Conservation (phyloP, 192 early-diverging fungal species). For the Jimgerdemannia flammicorona region DNA sequence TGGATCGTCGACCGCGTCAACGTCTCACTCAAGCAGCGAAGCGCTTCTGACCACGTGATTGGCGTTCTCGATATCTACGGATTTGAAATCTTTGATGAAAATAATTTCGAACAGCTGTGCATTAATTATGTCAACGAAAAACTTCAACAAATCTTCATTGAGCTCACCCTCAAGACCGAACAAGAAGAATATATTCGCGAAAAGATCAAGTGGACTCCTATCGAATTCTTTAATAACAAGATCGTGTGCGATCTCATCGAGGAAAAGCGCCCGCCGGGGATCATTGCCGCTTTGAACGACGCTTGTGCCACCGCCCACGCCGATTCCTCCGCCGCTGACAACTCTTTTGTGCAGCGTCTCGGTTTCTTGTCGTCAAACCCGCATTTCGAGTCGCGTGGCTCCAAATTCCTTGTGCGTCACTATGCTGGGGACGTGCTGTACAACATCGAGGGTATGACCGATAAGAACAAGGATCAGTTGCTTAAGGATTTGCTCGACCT, state of each 20-base stretch:
- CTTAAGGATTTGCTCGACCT: conserved; percentile 90
- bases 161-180: conserved; percentile 96
- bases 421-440: conserved; percentile 98
- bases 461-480: conserved; percentile 97
- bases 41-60: conserved; percentile 61
- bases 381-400: conserved; percentile 69
- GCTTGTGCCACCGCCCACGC: conserved; percentile 98
- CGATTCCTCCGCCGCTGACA: conserved; percentile 75
- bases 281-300: conserved; percentile 93
- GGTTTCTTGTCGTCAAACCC: conserved; percentile 62
- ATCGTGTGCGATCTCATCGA: conserved; percentile 98
- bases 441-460: conserved; percentile 87
- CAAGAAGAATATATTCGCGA: conserved; percentile 98
- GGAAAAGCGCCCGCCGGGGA: conserved; percentile 91
- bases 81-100: conserved; percentile 94
- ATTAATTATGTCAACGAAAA: conserved; percentile 99
- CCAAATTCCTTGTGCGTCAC: conserved; percentile 83
- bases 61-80: conserved; percentile 99
- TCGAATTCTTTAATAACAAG: conserved; percentile 99
- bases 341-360: conserved; percentile 67
- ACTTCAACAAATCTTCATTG: conserved; percentile 98
- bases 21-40: conserved; percentile 68
- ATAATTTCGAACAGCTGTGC: conserved; percentile 98
- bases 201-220: conserved; percentile 98
- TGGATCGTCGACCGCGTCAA: conserved; percentile 98